Conservation (phyloP, 768 basidiomycete species). For the Russula virescens region DNA sequence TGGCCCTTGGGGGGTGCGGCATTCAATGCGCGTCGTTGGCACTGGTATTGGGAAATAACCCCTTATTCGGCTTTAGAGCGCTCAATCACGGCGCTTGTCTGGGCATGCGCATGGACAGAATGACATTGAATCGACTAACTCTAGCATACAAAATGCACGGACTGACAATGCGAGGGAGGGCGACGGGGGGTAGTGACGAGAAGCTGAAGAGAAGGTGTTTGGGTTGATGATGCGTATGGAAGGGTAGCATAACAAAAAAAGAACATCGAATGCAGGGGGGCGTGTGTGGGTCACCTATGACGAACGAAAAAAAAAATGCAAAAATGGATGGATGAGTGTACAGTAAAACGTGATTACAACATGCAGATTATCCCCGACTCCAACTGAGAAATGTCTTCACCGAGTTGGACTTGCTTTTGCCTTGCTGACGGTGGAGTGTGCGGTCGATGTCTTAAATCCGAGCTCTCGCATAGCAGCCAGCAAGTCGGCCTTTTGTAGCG, state of each 20-base stretch:
- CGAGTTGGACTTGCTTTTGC: constrained; percentile 15
- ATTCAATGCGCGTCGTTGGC: background rate
- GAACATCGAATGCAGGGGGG: constrained; percentile 7
- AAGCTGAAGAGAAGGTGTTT: constrained; percentile 7
- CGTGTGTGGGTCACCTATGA: background rate
- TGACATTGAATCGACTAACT: constrained; percentile 14
- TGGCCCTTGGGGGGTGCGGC: no score
- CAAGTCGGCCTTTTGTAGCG: constrained; percentile 82
- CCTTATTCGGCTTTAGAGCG: constrained; percentile 11
- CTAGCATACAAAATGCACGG: constrained; percentile 22
- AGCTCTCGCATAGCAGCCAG: constrained; percentile 75
- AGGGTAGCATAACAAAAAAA: constrained; percentile 13
- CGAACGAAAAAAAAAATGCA: constrained; percentile 2
- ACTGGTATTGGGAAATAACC: background rate
- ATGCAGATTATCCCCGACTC: background rate
- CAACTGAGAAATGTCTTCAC: background rate
- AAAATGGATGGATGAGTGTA: background rate
- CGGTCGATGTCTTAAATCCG: constrained; percentile 83
- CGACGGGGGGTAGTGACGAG: constrained; percentile 5
- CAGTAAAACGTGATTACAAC: constrained; percentile 12
- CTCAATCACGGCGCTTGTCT: background rate
- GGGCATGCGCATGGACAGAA: background rate
- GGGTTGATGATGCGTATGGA: constrained; percentile 9
- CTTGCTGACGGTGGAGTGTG: constrained; percentile 38
- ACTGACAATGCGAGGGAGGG: constrained; percentile 12